Evolutionary conservation across 768 basidiomycete species (phyloP).

Genomic region (Clathrus columnatus): DNA sequence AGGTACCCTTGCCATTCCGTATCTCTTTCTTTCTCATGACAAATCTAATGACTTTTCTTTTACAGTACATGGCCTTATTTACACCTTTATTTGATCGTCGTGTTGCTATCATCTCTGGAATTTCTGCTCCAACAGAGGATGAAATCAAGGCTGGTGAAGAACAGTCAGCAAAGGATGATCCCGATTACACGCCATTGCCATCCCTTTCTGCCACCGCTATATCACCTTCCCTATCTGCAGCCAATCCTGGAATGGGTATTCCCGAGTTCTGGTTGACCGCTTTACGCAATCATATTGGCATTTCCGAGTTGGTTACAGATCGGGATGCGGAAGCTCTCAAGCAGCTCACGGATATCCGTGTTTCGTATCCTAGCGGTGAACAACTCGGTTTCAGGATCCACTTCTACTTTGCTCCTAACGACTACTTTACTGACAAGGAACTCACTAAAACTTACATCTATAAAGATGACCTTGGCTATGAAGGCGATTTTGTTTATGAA

Average conservation of each 20-base stretch:
- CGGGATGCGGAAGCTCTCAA: conserved; percentile 84
- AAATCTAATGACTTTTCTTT: not conserved
- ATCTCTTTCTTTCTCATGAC: not conserved
- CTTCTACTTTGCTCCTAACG: conserved; percentile 76
- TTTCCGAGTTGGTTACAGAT: conserved; percentile 87
- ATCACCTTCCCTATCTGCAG: conserved; percentile 21
- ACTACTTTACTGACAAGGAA: conserved; percentile 76
- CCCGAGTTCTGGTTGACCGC: conserved; percentile 99
- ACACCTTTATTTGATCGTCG: conserved; percentile 82
- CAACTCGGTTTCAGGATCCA: conserved; percentile 88
- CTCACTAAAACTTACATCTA: conserved; percentile 95
- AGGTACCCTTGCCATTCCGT: conserved; percentile 40
- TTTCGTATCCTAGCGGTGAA: conserved; percentile 47
- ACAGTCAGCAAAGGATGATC: conserved; percentile 66
- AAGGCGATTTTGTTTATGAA: conserved; percentile 95
- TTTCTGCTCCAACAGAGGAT: conserved; percentile 59
- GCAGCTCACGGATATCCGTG: conserved; percentile 66
- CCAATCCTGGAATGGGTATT: conserved; percentile 39
- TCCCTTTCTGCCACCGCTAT: conserved; percentile 28
- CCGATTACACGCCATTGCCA: conserved; percentile 54
- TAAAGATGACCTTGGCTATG: conserved; percentile 86
- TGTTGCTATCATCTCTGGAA: conserved; percentile 72
- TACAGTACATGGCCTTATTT: conserved; percentile 33
- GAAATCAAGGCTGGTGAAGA: conserved; percentile 79
- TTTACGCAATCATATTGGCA: conserved; percentile 80